Evolutionary conservation across 83 land plant species (phyloP), one percentile per base, ranked within the genome.

Genomic region (Picea abies): DNA sequence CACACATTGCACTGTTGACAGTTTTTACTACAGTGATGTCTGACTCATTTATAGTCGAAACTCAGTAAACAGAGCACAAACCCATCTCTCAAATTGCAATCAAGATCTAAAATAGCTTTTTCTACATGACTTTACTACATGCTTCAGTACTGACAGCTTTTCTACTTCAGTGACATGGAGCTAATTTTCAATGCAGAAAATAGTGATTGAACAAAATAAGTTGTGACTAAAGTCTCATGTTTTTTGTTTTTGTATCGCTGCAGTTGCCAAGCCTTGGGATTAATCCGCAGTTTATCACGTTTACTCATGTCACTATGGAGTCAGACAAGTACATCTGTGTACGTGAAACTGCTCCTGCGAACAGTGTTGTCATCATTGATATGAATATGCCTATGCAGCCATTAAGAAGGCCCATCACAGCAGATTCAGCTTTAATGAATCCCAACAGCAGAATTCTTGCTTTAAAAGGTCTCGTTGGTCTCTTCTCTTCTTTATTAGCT

Each of bases 381-480:
- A 94, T 96, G 93, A 91, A 79, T 84, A 88, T 91, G 93, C 99
- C 99, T 7, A 86, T 84, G 86, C 99, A 96, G 83, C 98, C 98
- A 3, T 84, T 97, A 80, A 91, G 99, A 25, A 94, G 98, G 82
- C 99, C 99, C 4, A 97, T 97, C 56, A 96, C 98, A 3, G 99
- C 99, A n/a, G 99, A 97, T 78, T 97, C 99, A 0, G 99, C 99
- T 61, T 83, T 97, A 63, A 97, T 97, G 99, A 97, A 97, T 84
- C 99, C 99, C 25, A 90, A 86, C 82, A 88, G 90, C 79, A 89
- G 90, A 89, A 91, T 96, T 58, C 95, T 97, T 49, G 99, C 99
- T 39, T 86, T 97, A 14, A 97, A 96, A 93, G 99, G 99, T 97
- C 25, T 63, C 69, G 65, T 44, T 44, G 67, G 79, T 4, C 4